Evolutionary conservation across 2,329 filamentous ascomycete genomes (phyloP).

Genomic region (Xylariales sp.): DNA sequence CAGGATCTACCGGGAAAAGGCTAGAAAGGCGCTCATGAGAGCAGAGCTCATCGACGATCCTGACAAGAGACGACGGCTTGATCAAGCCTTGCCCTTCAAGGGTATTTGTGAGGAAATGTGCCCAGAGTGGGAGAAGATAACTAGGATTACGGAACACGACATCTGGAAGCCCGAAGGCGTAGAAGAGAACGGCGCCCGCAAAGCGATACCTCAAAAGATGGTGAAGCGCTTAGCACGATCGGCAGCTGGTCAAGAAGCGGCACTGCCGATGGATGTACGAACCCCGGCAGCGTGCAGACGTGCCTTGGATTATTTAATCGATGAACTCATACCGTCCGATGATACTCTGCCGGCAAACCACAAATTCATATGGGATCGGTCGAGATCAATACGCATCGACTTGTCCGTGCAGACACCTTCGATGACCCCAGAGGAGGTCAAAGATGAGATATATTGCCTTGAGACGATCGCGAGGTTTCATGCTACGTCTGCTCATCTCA

Average conservation of each 20-base stretch:
- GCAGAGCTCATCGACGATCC: constrained; percentile 62
- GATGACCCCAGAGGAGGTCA: constrained; percentile 52
- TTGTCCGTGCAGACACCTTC: constrained; percentile 61
- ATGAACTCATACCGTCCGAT: constrained; percentile 52
- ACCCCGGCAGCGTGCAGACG: constrained; percentile 53
- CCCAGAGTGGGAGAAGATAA: constrained; percentile 61
- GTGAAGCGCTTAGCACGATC: constrained; percentile 65
- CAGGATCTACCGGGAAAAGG: constrained; percentile 53
- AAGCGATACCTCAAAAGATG: constrained; percentile 50
- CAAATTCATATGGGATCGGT: constrained; percentile 65
- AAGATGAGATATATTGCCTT: constrained; percentile 56
- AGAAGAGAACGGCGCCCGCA: constrained; percentile 31
- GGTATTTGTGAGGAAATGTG: constrained; percentile 69
- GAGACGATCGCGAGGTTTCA: constrained; percentile 66
- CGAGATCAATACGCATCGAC: constrained; percentile 62
- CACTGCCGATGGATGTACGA: constrained; percentile 64
- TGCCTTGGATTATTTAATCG: constrained; percentile 60
- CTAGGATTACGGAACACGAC: constrained; percentile 57
- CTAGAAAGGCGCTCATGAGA: constrained; percentile 52
- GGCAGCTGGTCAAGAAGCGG: constrained; percentile 63
- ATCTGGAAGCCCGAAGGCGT: constrained; percentile 53
- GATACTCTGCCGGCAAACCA: constrained; percentile 52
- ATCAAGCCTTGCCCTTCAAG: constrained; percentile 62
- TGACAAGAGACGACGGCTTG: constrained; percentile 55
- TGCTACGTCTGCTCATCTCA: constrained; percentile 58